These are phyloP conservation scores for Hypoxylon fragiforme DNA, from an alignment of 495 filamentous ascomycete genomes.

Conservation along the genomic window DNA sequence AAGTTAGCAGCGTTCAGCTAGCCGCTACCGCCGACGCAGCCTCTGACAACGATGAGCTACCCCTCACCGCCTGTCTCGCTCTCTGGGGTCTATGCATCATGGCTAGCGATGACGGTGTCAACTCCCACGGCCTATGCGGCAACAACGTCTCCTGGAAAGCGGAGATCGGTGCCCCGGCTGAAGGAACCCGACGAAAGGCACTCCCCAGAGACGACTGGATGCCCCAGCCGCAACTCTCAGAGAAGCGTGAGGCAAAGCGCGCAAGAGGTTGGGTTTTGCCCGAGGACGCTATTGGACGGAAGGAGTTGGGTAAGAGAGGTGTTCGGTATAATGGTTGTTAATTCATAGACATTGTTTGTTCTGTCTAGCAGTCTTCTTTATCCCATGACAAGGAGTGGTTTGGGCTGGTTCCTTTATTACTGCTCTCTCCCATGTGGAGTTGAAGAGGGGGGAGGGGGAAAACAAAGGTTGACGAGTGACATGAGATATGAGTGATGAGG, in stretches of 20 bases:
- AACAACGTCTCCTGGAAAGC: slow-evolving; percentile 70
- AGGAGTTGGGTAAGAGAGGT: slow-evolving; percentile 60
- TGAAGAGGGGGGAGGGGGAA: no score
- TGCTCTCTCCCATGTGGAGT: no score
- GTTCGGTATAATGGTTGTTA: slow-evolving; percentile 54
- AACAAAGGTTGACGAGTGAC: slow-evolving; percentile 22
- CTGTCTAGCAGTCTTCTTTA: no score
- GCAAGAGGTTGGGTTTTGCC: slow-evolving; percentile 83
- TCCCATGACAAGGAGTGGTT: background rate
- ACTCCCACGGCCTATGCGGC: slow-evolving; percentile 42
- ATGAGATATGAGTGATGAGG: slow-evolving; percentile 27
- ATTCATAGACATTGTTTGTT: no score
- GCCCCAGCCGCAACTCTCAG: slow-evolving; percentile 76
- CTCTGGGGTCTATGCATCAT: slow-evolving; percentile 72
- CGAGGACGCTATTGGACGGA: slow-evolving; percentile 62
- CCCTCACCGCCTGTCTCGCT: slow-evolving; percentile 59
- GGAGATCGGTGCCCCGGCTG: slow-evolving; percentile 80
- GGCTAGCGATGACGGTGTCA: slow-evolving; percentile 62
- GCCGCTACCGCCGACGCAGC: slow-evolving; percentile 39
- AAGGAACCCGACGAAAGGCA: slow-evolving; percentile 71
- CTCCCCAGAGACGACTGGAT: slow-evolving; percentile 82
- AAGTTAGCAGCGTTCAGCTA: slow-evolving; percentile 67
- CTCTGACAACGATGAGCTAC: slow-evolving; percentile 44
- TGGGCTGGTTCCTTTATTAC: slow-evolving; percentile 17
- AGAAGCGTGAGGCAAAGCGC: slow-evolving; percentile 82